Percentiles rank a stretch among this genome's conserved stretches.
Conservation (phyloP, 2,329 filamentous ascomycete genomes). For the Trichoderma cornu-damae region DNA sequence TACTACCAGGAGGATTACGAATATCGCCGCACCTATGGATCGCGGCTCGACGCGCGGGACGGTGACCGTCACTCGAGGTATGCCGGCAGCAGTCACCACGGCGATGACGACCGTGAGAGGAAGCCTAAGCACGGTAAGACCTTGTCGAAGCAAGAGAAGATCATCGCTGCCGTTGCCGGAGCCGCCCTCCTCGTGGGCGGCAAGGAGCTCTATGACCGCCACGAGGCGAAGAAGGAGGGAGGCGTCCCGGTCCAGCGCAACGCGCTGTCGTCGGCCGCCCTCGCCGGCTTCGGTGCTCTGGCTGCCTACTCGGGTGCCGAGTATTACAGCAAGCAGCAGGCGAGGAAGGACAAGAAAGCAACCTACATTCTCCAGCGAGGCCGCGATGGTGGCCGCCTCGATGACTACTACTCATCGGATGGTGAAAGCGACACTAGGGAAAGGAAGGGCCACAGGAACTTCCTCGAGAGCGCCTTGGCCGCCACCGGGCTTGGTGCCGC, state of each 20-base stretch:
- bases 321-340: constrained; percentile 56
- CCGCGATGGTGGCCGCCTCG: constrained; percentile 48
- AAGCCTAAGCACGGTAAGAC: constrained; percentile 35
- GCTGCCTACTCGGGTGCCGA: constrained; percentile 61
- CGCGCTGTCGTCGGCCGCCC: constrained; percentile 53
- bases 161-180: constrained; percentile 60
- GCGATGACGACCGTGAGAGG: constrained; percentile 48
- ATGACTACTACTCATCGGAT: constrained; percentile 55
- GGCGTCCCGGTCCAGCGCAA: constrained; percentile 52
- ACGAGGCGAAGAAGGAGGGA: constrained; percentile 48
- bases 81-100: constrained; percentile 46
- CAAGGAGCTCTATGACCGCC: constrained; percentile 62
- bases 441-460: constrained; percentile 59
- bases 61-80: constrained; percentile 38
- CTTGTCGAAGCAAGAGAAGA: constrained; percentile 59
- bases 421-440: constrained; percentile 44
- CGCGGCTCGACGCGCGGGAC: constrained; percentile 37
- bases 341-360: constrained; percentile 52
- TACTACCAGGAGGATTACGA: constrained; percentile 53
- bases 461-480: constrained; percentile 57
- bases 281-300: constrained; percentile 59
- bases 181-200: constrained; percentile 60
- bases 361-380: constrained; percentile 50
- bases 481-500: constrained; percentile 58
- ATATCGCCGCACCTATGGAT: constrained; percentile 47